Conservation (phyloP, 164 flowering plant genomes). For the Stephania yunnanensis region DNA sequence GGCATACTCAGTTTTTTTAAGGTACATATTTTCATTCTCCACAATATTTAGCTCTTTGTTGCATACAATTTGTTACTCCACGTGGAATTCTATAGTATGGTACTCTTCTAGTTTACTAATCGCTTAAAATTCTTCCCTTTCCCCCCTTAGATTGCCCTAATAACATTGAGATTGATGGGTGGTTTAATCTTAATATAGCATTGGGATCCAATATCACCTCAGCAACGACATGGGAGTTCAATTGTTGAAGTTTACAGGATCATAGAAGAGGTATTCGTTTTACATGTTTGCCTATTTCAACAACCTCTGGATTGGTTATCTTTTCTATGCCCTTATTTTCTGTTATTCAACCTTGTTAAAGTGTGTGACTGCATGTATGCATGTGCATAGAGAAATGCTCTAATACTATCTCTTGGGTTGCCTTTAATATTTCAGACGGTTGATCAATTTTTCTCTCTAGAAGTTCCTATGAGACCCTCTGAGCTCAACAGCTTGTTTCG, state of each 20-base stretch:
- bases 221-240: slow-evolving; percentile 92
- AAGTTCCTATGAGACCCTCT: slow-evolving; percentile 81
- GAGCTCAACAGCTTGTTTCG: slow-evolving; percentile 68
- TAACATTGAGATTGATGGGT: not conserved
- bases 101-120: not conserved
- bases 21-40: not conserved
- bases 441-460: slow-evolving; percentile 83
- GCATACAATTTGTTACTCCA: not conserved
- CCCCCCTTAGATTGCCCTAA: not conserved
- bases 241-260: slow-evolving; percentile 95
- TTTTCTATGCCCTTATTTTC: not conserved
- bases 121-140: not conserved
- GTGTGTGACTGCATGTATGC: no score
- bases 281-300: not conserved
- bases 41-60: not conserved
- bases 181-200: slow-evolving; percentile 33
- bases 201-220: slow-evolving; percentile 90
- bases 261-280: slow-evolving; percentile 79
- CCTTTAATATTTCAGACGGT: slow-evolving; percentile 56
- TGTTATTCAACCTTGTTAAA: not conserved
- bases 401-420: not conserved
- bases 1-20: not conserved
- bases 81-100: not conserved
- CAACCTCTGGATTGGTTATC: not conserved
- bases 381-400: no score